Base-by-base conservation (phyloP, 371 early-diverging fungal species). In the Mortierella sp. region DNA sequence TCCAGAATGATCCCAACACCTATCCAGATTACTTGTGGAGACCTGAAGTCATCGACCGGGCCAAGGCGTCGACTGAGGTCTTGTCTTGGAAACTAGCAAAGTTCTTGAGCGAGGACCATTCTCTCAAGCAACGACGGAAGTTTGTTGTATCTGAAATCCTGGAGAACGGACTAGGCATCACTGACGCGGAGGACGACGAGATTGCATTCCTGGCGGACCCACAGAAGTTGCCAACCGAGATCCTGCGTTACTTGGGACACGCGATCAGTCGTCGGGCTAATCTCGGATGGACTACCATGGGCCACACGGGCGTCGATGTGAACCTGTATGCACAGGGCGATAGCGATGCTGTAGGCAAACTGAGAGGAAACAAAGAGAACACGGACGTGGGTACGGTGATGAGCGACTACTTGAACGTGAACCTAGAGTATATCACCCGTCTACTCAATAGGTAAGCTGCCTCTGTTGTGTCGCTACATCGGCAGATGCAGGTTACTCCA, bases 261-360 rank as follows among this genome's bases (percentile, higher is more conserved):
- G 87, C 94, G 70, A 83, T 93, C 14, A 91, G 92, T 41, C 68
- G 80, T 5, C 81, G 93, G 3, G 94, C 96, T 81, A 83, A 42
- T 49, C 93, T 41, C 93, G 93, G 55, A 61, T 98, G 96, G 95
- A 84, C 93, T 5, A 96, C 96, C 0, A 91, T 93, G 70, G 97
- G 97, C 0, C 98, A 97, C 60, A 92, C 96, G 21, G 96, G 92
- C 4, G 94, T 95, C 7, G 97, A 97, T 82, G 98, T 98, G 0
- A 97, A 96, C 59, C 75, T 97, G n/a, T 94, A 93, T 70, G 93
- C 94, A 0, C 87, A 89, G 41, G 94, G 94, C 5, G 58, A 59
- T 8, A 59, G 24, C 3, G 53, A 48, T 32, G 69, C 41, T 0
- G 41, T 43, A n/a, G 37, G 21, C 15, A 44, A n/a, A 0, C 60